Base-by-base conservation (phyloP, 1,284 basidiomycete species). In the Ganoderma meredithae region DNA sequence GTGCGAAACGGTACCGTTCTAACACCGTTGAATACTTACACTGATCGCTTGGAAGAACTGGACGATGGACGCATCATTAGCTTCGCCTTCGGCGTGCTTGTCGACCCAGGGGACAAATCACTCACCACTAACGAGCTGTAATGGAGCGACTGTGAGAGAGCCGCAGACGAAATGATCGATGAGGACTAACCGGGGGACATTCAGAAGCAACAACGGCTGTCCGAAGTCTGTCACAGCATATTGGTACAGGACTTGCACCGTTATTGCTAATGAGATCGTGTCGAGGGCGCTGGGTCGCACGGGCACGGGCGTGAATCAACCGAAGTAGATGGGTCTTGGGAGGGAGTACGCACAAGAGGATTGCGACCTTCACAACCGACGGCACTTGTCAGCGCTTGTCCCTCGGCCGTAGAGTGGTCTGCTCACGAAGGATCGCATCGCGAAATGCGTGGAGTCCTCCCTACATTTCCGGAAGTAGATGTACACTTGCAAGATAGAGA, bases 31-130 rank as follows among this genome's bases (percentile, higher is more conserved):
- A 27, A 52, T 52, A 10, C 47, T 52, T 27, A 52, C 47, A 25
- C 47, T 52, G 47, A 52, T 52, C 47, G 25, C 47, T n/a, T 52
- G 47, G 47, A 52, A 52, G 10, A 52, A 52, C 47, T 52, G 47
- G n/a, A 25, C 9, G 25, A 12, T 25, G 47, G 8, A 25, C 9
- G 47, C 5, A 22, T 9, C n/a, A 22, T 52, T 22, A 52, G 47
- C 22, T 5, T 52, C 19, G 22, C 22, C n/a, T 25, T 44, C 22
- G 10, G 47, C 3, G 10, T 4, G 3, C 22, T 3, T 12, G 13
- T 25, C 22, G 22, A 25, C 25, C 22, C 12, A 10, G 47, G 12
- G 3, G 22, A 22, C 9, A 2, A 52, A 22, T n/a, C 31, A 52
- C 47, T 52, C 22, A 52, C 47, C 47, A 52, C 47, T 22, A 52